Percentiles rank a stretch among this genome's conserved stretches.
phyloP scores from a whole-genome alignment of 345 rosid species.

The Citropsis articulata region DNA sequence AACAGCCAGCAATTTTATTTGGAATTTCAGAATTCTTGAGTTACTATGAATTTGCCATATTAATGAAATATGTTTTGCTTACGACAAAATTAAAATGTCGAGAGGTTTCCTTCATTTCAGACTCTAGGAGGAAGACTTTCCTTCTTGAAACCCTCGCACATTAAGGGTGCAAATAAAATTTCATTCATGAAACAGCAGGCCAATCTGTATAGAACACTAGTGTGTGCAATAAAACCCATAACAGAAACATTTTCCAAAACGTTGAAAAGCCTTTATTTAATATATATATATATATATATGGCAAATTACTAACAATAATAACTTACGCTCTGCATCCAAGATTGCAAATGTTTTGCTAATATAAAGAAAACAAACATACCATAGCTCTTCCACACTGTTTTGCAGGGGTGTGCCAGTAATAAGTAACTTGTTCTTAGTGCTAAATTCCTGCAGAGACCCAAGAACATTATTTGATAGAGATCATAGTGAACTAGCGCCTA shows the following conservation, averaged over 20 bases:
- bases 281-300: no score
- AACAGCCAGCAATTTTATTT: no score
- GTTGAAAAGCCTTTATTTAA: background rate
- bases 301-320: background rate
- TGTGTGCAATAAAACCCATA: background rate
- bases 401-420: conserved; percentile 99
- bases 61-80: no score
- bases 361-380: conserved; percentile 46
- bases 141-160: background rate
- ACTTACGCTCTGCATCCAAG: background rate
- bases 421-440: conserved; percentile 94
- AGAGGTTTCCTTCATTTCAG: background rate
- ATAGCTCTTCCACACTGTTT: conserved; percentile 98
- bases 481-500: conserved; percentile 15
- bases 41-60: no score
- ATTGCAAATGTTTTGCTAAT: background rate
- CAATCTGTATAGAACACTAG: background rate
- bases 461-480: conserved; percentile 12
- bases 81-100: background rate
- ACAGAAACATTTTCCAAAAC: background rate
- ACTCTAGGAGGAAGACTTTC: background rate
- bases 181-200: background rate
- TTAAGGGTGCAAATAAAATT: background rate
- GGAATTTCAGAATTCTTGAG: no score
- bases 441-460: conserved; percentile 68